Percentiles rank a stretch among this genome's conserved stretches.
These are phyloP conservation scores for Madurella mycetomatis DNA, from an alignment of 2,329 filamentous ascomycete species.

Conservation along the genomic window DNA sequence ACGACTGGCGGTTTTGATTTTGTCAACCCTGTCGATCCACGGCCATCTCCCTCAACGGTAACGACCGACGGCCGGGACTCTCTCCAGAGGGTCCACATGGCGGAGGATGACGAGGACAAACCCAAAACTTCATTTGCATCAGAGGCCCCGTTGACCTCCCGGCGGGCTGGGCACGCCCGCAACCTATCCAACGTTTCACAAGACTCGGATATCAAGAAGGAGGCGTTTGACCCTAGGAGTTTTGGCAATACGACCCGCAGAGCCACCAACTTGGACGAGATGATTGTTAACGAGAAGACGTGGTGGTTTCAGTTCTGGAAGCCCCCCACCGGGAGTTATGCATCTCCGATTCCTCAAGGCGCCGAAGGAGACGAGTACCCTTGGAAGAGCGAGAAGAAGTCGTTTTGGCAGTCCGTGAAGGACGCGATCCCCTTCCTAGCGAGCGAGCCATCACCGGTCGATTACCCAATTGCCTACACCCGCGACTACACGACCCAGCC, in stretches of 20 bases:
- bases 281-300: constrained; percentile 42
- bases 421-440: constrained; percentile 47
- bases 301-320: constrained; percentile 64
- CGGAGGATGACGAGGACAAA: constrained; percentile 34
- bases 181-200: constrained; percentile 37
- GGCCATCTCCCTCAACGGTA: constrained; percentile 4
- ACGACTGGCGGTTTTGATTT: constrained; percentile 52
- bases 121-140: constrained; percentile 33
- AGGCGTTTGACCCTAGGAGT: constrained; percentile 28
- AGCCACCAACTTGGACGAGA: constrained; percentile 44
- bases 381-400: constrained; percentile 41
- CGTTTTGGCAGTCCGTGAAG: constrained; percentile 49
- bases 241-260: constrained; percentile 52
- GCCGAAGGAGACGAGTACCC: constrained; percentile 42
- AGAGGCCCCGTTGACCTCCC: constrained; percentile 27
- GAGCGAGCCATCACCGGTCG: constrained; percentile 38
- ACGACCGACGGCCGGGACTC: constrained; percentile 26
- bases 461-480: constrained; percentile 63
- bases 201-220: constrained; percentile 33
- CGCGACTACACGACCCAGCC: constrained; percentile 56
- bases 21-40: constrained; percentile 21
- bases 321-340: constrained; percentile 55
- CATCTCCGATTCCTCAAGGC: constrained; percentile 58
- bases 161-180: constrained; percentile 28
- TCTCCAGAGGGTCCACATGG: constrained; percentile 30